phyloP scores from a whole-genome alignment of 2,329 filamentous ascomycete genomes.

The Hypoxylon sp. region DNA sequence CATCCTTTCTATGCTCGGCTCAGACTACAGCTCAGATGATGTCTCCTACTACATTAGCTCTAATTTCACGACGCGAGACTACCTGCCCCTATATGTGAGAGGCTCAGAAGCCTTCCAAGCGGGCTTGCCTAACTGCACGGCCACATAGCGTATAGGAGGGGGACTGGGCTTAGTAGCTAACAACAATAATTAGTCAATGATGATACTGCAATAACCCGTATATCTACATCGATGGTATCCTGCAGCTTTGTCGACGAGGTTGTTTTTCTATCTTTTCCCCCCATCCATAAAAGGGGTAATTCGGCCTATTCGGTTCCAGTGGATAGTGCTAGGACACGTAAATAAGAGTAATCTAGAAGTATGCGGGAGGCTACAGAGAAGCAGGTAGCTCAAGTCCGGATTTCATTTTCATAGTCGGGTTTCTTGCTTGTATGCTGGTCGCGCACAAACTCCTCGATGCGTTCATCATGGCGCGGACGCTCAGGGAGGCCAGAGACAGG shows the following conservation, averaged over 20 bases:
- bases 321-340: too few species aligned
- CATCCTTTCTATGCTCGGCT: conserved; percentile 49
- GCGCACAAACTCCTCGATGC: conserved; percentile 62
- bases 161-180: not conserved
- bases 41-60: conserved; percentile 51
- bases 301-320: too few species aligned
- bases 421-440: conserved; percentile 60
- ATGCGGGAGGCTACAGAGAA: not conserved
- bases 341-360: too few species aligned
- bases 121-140: conserved; percentile 48
- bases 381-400: not conserved
- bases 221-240: too few species aligned
- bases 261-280: too few species aligned
- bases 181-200: not conserved
- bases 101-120: conserved; percentile 47
- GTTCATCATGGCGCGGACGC: conserved; percentile 55
- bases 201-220: too few species aligned
- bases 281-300: too few species aligned
- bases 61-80: conserved; percentile 52
- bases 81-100: conserved; percentile 51
- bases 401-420: conserved; percentile 6
- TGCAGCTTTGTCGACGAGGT: too few species aligned
- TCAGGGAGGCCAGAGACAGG: conserved; percentile 49
- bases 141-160: conserved; percentile 1
- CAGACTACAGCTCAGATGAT: conserved; percentile 46